phyloP scores from a whole-genome alignment of 305 asterid species.

The Striga hermonthica region DNA sequence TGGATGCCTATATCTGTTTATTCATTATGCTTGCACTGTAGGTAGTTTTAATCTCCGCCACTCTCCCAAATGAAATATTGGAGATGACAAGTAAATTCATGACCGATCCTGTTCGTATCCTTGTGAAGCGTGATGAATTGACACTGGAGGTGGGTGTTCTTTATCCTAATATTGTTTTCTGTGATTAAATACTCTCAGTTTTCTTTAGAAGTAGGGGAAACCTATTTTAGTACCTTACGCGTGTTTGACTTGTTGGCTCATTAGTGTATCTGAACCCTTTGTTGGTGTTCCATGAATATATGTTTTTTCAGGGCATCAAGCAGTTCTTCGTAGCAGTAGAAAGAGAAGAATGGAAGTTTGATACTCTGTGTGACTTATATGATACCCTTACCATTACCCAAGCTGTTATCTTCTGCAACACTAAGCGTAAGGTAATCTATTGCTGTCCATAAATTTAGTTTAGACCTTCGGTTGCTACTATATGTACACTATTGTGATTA shows the following conservation, averaged over 20 bases:
- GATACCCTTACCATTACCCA: conserved; percentile 95
- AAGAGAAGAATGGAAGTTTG: conserved; percentile 96
- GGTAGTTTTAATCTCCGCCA: conserved; percentile 92
- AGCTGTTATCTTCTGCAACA: conserved; percentile 93
- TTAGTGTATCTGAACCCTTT: not conserved
- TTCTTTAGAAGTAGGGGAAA: conserved; percentile 2
- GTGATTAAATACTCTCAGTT: not conserved
- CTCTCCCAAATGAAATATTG: conserved; percentile 91
- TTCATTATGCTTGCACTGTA: conserved; percentile 31
- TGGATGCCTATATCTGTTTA: conserved; percentile 13
- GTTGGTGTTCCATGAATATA: not conserved
- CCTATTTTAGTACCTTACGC: not conserved
- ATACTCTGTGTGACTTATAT: conserved; percentile 89
- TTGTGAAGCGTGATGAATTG: conserved; percentile 95
- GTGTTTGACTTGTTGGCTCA: not conserved
- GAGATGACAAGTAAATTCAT: conserved; percentile 94
- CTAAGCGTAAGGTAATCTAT: conserved; percentile 68
- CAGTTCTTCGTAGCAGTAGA: conserved; percentile 97
- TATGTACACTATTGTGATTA: not conserved
- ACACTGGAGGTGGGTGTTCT: conserved; percentile 65
- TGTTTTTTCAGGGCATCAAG: conserved; percentile 73
- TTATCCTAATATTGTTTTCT: not conserved
- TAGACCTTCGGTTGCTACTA: not conserved
- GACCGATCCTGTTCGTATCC: conserved; percentile 96
- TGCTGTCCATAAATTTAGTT: conserved; percentile 4